Percentiles rank a stretch among this genome's conserved stretches.
These are phyloP conservation scores for Oryza punctata DNA, from an alignment of 176 grass and related monocot species.

Conservation along the genomic window DNA sequence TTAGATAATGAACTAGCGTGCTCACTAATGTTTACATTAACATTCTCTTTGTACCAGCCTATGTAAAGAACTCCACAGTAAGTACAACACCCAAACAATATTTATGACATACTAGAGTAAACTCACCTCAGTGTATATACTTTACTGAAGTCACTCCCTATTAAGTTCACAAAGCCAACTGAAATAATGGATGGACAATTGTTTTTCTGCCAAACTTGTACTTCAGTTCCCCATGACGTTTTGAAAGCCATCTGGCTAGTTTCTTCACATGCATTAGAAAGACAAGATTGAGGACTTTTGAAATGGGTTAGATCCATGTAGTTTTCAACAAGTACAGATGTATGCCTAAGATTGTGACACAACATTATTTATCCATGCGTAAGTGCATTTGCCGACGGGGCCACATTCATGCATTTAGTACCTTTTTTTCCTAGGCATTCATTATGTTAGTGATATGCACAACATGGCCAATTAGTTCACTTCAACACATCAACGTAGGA, in stretches of 20 bases:
- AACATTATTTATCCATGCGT: neutral
- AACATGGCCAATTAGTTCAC: neutral
- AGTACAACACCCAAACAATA: neutral
- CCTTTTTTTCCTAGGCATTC: slow-evolving; percentile 15
- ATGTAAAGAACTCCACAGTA: neutral
- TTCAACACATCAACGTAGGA: neutral
- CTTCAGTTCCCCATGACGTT: neutral
- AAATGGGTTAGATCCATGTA: slow-evolving; percentile 23
- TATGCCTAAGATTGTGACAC: slow-evolving; percentile 25
- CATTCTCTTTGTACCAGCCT: neutral
- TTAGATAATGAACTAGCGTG: no score
- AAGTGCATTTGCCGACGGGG: neutral
- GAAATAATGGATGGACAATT: neutral
- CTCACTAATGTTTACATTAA: neutral
- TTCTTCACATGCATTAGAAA: neutral
- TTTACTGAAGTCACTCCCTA: neutral
- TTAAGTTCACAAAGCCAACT: neutral
- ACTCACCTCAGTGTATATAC: neutral
- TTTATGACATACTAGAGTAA: neutral
- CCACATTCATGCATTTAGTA: slow-evolving; percentile 8
- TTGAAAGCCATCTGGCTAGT: neutral
- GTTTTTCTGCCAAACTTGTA: neutral
- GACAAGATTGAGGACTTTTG: neutral
- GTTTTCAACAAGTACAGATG: slow-evolving; percentile 32
- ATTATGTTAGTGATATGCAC: slow-evolving; percentile 13